Base-by-base conservation (phyloP, 1,284 basidiomycete genomes). In the Ganoderma sinense region DNA sequence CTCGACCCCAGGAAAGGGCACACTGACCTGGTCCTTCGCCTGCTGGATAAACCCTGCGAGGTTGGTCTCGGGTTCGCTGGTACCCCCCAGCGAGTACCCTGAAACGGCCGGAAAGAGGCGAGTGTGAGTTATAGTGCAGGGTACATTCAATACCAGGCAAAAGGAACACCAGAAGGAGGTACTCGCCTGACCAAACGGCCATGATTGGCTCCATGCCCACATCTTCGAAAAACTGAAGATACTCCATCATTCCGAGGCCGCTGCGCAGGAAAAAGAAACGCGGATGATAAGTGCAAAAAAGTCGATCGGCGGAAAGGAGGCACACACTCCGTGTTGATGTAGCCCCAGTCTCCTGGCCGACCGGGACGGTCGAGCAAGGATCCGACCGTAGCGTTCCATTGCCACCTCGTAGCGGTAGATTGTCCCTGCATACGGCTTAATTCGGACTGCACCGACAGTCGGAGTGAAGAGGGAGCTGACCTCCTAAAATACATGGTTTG, bases 341-440 rank as follows among this genome's bases (percentile, higher is more conserved):
- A 92, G 2, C 86, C 84, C 92, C 91, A 93, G 76, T 90, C 89
- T 8, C 90, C 90, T 29, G 81, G 72, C 1, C 89, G 84, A 16
- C 91, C 85, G 66, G 85, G 82, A 74, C 91, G 79, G 77, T 84
- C 81, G 66, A 82, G 66, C 10, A 83, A 77, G 14, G 80, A 80
- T 64, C 91, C 83, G 20, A 89, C 78, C 1, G 91, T 92, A 3
- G 85, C 84, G 73, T 91, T 88, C 91, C 91, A 93, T 77, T 88
- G 84, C 91, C 91, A 93, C 23, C 90, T 83, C 0, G 84, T 84
- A 7, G 80, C 83, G 60, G 84, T 78, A 0, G 84, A 86, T 80
- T 88, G 83, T 20, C 89, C 90, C 84, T 91, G 62, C 51, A 56
- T 51, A 18, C 55, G n/a, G 31, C n/a, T 62, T 48, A 62, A 51